Evolutionary conservation across 2,329 filamentous ascomycete genomes (phyloP), one percentile per base, ranked within the genome.

Genomic region (Trichoderma atrobrunneum): DNA sequence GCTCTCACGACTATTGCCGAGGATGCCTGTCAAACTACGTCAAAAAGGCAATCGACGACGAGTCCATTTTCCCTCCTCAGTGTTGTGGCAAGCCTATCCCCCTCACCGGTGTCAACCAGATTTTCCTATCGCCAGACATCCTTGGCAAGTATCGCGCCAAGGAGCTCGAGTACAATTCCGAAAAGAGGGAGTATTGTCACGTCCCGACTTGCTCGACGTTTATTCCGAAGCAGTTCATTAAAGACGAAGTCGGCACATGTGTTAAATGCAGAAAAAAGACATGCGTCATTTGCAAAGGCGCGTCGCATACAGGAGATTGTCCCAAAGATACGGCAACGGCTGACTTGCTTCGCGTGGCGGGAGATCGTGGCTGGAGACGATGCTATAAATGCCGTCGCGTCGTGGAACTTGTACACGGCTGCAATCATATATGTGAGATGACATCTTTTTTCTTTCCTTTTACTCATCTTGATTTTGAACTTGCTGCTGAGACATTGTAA

Each of bases 381-480:
- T 97, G 93, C 80, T 91, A 90, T 78, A 90, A 85, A 73, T 97
- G 94, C 82, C 89, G 87, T 74, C 85, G 87, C 51, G 86, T 93
- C 84, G 92, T 97, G 51, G 92, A 97, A 80, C 83, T 94, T 64
- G 91, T 91, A 76, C 92, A 95, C 79, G 93, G 93, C 54, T 94
- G 92, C 81, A 95, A 95, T 81, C 94, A 95, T 79, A 95, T 97
- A 89, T 93, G 90, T 39, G 97, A 93, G 91, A 92, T 54, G 43
- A n/a, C 43, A 6, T 84, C 10, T n/a, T 14, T 59, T 28, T 39
- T 12, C 7, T 18, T 34, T 21, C 2, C 28, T 18, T 6, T 24
- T 34, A 21, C 24, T 4, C 2, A 11, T n/a, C 30, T 8, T 26
- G 28, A 26, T 32, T 43, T 18, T 1, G 26, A 48, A 3, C 18